Conservation (phyloP, 148 eudicot species). For the Tetragonia tetragonoides region DNA sequence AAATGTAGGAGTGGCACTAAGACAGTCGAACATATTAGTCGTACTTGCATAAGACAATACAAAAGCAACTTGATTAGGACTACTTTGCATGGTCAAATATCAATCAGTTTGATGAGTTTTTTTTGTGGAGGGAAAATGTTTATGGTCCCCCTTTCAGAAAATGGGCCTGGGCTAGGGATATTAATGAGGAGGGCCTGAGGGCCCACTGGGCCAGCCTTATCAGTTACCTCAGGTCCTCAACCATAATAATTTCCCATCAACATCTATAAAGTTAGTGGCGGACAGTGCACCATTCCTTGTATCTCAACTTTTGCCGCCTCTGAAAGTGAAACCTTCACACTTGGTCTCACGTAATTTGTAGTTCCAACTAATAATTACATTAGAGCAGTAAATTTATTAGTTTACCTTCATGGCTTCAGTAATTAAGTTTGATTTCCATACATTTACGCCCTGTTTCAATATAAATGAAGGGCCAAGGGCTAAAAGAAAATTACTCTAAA, state of each 20-base stretch:
- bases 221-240: not conserved
- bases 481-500: no score
- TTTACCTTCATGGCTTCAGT: no score
- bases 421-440: no score
- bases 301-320: not conserved
- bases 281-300: slow-evolving; percentile 23
- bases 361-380: no score
- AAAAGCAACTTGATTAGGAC: slow-evolving; percentile 9
- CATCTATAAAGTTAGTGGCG: slow-evolving; percentile 2
- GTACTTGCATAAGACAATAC: not conserved
- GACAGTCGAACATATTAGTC: not conserved
- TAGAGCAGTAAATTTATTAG: no score
- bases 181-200: not conserved
- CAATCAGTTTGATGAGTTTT: not conserved
- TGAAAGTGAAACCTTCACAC: no score
- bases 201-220: slow-evolving; percentile 12
- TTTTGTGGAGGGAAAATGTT: slow-evolving; percentile 1
- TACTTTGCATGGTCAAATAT: slow-evolving; percentile 1
- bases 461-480: no score
- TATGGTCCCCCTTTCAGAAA: not conserved
- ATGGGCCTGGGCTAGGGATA: not conserved
- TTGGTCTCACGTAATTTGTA: no score
- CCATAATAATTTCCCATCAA: not conserved
- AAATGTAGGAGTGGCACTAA: not conserved
- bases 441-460: no score